Percentiles rank a stretch among this genome's conserved stretches.
These are phyloP conservation scores for Teratosphaeriaceae sp. DNA, from an alignment of 2,329 filamentous ascomycete genomes.

Conservation along the genomic window DNA sequence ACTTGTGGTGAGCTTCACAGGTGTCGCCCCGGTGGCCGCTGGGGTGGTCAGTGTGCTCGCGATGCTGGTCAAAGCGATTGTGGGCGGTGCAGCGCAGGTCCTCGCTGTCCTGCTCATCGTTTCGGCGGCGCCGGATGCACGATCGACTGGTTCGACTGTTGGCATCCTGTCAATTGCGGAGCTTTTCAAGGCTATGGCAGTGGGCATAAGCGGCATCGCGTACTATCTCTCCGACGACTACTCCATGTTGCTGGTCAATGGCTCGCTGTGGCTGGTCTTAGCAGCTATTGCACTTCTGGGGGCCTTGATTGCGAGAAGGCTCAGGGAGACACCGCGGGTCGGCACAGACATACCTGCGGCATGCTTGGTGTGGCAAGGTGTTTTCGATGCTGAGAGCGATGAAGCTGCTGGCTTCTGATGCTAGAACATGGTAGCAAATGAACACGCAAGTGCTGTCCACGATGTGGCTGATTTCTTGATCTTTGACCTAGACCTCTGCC, in stretches of 20 bases:
- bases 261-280: slow-evolving; percentile 39
- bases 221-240: slow-evolving; percentile 41
- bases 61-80: slow-evolving; percentile 38
- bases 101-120: slow-evolving; percentile 41
- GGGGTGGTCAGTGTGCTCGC: slow-evolving; percentile 33
- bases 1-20: slow-evolving; percentile 29
- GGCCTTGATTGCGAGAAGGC: slow-evolving; percentile 38
- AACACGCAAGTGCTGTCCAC: no score
- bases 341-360: slow-evolving; percentile 37
- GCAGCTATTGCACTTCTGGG: slow-evolving; percentile 35
- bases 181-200: slow-evolving; percentile 42
- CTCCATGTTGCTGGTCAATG: slow-evolving; percentile 38
- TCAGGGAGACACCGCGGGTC: slow-evolving; percentile 39
- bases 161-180: slow-evolving; percentile 43
- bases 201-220: slow-evolving; percentile 39
- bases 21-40: slow-evolving; percentile 24
- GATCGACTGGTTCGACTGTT: slow-evolving; percentile 41
- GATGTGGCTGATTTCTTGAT: no score
- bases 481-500: no score
- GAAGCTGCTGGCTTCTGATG: slow-evolving; percentile 17
- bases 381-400: slow-evolving; percentile 38
- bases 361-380: slow-evolving; percentile 40
- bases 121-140: slow-evolving; percentile 42
- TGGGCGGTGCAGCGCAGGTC: slow-evolving; percentile 36
- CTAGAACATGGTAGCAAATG: no score